Conservation (phyloP, 176 grass and related monocot genomes). For the Oryza glaberrima region DNA sequence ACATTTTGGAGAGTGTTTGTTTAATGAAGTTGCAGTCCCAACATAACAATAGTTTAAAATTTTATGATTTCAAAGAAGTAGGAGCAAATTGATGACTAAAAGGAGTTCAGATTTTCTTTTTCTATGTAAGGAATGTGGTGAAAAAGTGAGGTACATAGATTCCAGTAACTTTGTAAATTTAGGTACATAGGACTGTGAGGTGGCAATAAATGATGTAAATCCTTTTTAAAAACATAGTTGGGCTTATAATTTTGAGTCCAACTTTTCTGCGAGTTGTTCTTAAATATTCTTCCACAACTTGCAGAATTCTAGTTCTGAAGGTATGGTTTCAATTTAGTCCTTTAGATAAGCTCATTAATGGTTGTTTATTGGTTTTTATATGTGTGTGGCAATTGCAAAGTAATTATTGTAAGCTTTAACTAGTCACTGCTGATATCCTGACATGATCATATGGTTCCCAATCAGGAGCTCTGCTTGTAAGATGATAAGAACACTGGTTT, state of each 20-base stretch:
- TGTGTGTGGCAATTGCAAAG: slow-evolving; percentile 5
- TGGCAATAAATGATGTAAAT: neutral
- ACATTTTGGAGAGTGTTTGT: slow-evolving; percentile 27
- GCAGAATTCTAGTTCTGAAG: neutral
- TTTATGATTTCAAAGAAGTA: slow-evolving; percentile 1
- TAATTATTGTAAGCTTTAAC: neutral
- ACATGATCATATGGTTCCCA: slow-evolving; percentile 19
- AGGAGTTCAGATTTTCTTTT: slow-evolving; percentile 28
- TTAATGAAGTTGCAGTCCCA: slow-evolving; percentile 14
- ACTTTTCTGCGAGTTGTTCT: slow-evolving; percentile 14
- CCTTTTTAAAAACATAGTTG: neutral
- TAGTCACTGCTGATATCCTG: slow-evolving; percentile 26
- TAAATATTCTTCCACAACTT: slow-evolving; percentile 23
- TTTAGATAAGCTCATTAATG: slow-evolving; percentile 8
- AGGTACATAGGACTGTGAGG: neutral
- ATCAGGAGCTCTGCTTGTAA: slow-evolving; percentile 93
- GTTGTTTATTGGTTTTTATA: neutral
- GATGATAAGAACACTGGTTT: slow-evolving; percentile 95
- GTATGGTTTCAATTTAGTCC: slow-evolving; percentile 15
- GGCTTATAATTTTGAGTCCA: neutral
- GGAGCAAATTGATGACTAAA: neutral
- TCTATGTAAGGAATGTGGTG: slow-evolving; percentile 15
- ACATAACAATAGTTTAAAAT: neutral
- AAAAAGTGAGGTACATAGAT: neutral
- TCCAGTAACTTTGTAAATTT: neutral